Percentiles rank a stretch among this genome's conserved stretches.
Conservation (phyloP, 2,329 filamentous ascomycete genomes). For the Exophiala lecanii-corni region DNA sequence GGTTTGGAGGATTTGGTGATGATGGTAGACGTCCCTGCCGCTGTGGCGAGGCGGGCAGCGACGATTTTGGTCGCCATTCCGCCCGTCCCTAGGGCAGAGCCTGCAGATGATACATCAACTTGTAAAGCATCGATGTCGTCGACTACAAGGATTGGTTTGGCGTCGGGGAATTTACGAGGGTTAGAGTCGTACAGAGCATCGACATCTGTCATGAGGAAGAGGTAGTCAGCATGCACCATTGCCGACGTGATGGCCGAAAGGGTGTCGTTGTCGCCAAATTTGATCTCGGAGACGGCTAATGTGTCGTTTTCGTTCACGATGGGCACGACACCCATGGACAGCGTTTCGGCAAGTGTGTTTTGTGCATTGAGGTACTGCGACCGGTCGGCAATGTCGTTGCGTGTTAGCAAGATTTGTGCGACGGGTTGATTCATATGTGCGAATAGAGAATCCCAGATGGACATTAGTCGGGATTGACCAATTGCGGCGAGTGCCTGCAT, state of each 20-base stretch:
- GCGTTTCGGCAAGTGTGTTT: constrained; percentile 83
- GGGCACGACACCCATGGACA: constrained; percentile 93
- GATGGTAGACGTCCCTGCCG: constrained; percentile 89
- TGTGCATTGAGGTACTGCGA: constrained; percentile 95
- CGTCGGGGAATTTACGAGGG: constrained; percentile 77
- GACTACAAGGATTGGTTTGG: constrained; percentile 84
- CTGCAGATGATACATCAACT: constrained; percentile 86
- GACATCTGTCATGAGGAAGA: constrained; percentile 98
- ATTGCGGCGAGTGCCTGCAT: constrained; percentile 83
- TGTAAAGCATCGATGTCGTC: constrained; percentile 78
- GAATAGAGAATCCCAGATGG: constrained; percentile 91
- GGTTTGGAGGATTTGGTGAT: constrained; percentile 93
- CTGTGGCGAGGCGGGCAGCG: constrained; percentile 84
- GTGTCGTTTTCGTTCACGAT: constrained; percentile 99
- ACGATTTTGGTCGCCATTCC: constrained; percentile 98
- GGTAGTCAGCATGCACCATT: constrained; percentile 93
- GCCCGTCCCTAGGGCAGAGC: constrained; percentile 84
- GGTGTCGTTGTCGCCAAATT: constrained; percentile 98
- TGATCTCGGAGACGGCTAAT: constrained; percentile 93
- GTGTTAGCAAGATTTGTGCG: constrained; percentile 87
- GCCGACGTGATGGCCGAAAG: constrained; percentile 92
- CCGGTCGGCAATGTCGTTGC: constrained; percentile 93
- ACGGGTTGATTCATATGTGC: constrained; percentile 82
- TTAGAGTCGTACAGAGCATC: constrained; percentile 98
- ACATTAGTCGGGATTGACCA: constrained; percentile 91